phyloP scores from a whole-genome alignment of 2,329 filamentous ascomycete species.

The Fusarium pseudocircinatum region DNA sequence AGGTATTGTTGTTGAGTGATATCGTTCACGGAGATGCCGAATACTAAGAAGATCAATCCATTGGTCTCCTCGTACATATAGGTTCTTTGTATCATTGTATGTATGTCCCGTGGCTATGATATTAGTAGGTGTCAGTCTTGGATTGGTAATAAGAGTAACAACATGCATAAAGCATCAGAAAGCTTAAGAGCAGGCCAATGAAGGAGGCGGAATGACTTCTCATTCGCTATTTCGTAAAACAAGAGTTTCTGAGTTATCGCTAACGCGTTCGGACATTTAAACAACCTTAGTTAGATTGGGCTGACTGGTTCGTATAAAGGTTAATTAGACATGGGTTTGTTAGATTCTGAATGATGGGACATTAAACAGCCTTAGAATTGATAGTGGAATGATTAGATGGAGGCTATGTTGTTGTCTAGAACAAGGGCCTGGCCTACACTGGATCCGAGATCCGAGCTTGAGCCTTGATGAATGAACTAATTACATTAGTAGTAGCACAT shows the following conservation, averaged over 20 bases:
- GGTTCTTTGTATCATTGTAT: background rate
- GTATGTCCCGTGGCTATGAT: background rate
- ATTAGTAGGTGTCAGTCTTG: background rate
- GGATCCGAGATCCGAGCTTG: background rate
- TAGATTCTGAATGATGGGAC: background rate
- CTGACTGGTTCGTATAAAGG: background rate
- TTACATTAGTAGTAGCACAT: background rate
- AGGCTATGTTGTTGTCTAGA: background rate
- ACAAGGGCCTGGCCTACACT: background rate
- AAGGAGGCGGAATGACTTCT: background rate
- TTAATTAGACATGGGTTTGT: background rate
- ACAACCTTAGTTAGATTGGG: background rate
- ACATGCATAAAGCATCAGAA: background rate
- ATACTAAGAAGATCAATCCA: background rate
- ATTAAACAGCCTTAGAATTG: background rate
- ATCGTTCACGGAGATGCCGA: background rate
- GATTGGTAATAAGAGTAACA: background rate
- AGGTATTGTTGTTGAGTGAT: background rate
- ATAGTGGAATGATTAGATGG: background rate
- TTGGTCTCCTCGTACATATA: background rate
- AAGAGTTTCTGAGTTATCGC: background rate
- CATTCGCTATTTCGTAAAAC: constrained; percentile 2
- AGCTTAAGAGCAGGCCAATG: background rate
- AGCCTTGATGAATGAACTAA: background rate
- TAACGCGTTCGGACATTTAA: background rate